A percentile compares a stretch with the other conserved stretches of the same genome.
Conservation (phyloP, 2,329 filamentous ascomycete species). For the Blastomyces percursus region DNA sequence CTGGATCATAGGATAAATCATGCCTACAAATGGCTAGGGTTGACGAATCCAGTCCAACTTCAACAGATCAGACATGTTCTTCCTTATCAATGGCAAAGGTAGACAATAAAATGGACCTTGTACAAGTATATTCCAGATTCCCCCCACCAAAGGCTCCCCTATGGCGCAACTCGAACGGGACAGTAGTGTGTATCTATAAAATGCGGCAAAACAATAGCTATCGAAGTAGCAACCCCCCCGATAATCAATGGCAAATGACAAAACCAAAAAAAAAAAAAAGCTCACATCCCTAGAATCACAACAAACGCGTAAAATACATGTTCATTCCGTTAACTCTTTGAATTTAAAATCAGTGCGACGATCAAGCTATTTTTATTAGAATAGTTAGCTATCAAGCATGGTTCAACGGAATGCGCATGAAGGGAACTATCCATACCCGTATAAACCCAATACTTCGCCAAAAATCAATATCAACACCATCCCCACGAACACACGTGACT, state of each 20-base stretch:
- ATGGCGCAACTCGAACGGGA: neutral
- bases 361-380: slow-evolving; percentile 53
- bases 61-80: neutral
- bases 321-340: slow-evolving; percentile 47
- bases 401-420: neutral
- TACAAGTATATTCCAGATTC: neutral
- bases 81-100: neutral
- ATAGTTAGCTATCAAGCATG: slow-evolving; percentile 10
- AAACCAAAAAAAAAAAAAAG: neutral
- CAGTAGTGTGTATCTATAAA: neutral
- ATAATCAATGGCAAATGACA: neutral
- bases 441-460: slow-evolving; percentile 90
- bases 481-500: slow-evolving; percentile 91
- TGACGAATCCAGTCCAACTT: neutral
- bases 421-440: slow-evolving; percentile 68
- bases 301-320: neutral
- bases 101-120: neutral
- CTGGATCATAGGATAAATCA: neutral
- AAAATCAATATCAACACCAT: slow-evolving; percentile 99
- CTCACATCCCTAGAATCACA: neutral
- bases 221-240: neutral
- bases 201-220: neutral
- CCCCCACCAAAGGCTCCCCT: neutral
- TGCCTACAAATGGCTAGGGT: neutral
- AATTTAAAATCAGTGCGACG: slow-evolving; percentile 83